Evolutionary conservation across 2,329 filamentous ascomycete genomes (phyloP), one percentile per base, ranked within the genome.

Genomic region (Ophiostoma himal-ulmi): DNA sequence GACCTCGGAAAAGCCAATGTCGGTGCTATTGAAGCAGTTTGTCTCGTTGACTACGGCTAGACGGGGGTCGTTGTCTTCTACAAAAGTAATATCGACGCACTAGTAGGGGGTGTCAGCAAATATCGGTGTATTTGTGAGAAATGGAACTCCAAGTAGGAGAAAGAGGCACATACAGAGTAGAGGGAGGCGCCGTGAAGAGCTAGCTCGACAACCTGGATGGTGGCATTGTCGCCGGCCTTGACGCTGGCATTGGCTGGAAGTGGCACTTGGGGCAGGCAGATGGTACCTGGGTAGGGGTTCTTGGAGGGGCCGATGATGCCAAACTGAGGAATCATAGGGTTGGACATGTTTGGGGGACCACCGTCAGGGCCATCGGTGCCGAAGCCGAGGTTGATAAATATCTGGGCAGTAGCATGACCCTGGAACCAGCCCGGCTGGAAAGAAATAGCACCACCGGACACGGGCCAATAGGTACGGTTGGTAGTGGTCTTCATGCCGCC

Each of bases 361-460:
- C 79, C 76, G 72, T 85, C 83, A 20, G 88, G 87, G 0, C 86
- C 87, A 11, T 85, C 83, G 44, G 85, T 92, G 74, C 92, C 93
- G 74, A 94, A 88, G 74, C 95, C 95, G 70, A 98, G 84, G 82
- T 98, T 98, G 81, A 98, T 83, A 81, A 96, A 97, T 78, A 97
- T 85, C 75, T 93, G 87, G 22, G 93, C 94, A 6, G 88, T 89
- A 48, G 86, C 79, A 79, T 98, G 95, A 74, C 95, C 95, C 71
- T 89, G 88, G 83, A 97, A 97, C 95, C 95, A 98, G 76, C 94
- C 95, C 0, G 95, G 95, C 78, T 98, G 94, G 76, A 97, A 85
- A 68, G 93, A 86, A 72, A 99, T 77, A n/a, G 93, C 93, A 73
- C 95, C 95, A 75, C 95, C 95, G 39, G 82, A 87, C 68, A 93